Evolutionary conservation across 2,329 filamentous ascomycete genomes (phyloP).

Genomic region (Venturia asperata): DNA sequence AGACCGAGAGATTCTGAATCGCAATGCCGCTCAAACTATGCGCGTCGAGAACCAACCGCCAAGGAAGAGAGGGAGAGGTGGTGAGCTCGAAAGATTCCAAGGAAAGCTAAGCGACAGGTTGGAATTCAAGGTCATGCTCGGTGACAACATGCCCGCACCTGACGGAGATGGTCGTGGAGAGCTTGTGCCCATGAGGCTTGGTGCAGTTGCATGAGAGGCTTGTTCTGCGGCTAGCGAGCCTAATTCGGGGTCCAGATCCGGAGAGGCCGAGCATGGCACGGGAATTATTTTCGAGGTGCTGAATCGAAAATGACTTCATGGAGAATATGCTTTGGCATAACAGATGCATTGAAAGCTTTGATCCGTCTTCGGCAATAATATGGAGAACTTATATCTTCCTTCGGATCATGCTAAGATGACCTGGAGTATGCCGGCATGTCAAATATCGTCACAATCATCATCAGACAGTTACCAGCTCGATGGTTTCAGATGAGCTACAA

Average conservation of each 20-base stretch:
- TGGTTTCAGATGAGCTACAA: background rate
- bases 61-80: background rate
- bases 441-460: no score
- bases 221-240: background rate
- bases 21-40: background rate
- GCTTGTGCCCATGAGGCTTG: conserved; percentile 4
- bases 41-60: background rate
- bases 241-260: background rate
- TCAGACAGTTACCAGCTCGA: background rate
- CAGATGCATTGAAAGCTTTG: background rate
- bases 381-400: no score
- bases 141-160: background rate
- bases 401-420: background rate
- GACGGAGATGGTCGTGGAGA: background rate
- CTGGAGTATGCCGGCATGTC: background rate
- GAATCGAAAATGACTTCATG: background rate
- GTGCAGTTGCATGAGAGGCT: background rate
- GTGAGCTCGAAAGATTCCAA: background rate
- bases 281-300: background rate
- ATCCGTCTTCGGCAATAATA: no score
- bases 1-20: background rate
- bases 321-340: background rate
- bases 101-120: background rate
- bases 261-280: background rate
- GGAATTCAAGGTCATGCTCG: conserved; percentile 4